A percentile compares a stretch with the other conserved stretches of the same genome.
phyloP scores from a whole-genome alignment of 2,329 filamentous ascomycete species.

The Aspergillus pseudoviridinutans region DNA sequence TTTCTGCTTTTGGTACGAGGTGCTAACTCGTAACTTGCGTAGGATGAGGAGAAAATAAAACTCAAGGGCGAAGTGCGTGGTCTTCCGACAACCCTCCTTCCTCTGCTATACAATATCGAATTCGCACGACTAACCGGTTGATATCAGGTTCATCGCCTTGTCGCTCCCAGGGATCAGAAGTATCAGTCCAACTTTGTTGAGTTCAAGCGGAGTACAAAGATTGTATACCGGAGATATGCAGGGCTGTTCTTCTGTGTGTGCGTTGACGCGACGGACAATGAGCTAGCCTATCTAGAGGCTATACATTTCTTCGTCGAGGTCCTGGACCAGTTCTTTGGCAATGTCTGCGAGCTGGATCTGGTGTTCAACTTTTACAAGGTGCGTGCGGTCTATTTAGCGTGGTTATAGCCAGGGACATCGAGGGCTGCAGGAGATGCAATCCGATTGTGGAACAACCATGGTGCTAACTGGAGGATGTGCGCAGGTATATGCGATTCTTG shows the following conservation, averaged over 20 bases:
- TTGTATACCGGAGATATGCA: constrained; percentile 95
- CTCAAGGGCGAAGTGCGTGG: constrained; percentile 83
- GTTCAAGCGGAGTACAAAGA: constrained; percentile 67
- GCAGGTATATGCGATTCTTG: constrained; percentile 92
- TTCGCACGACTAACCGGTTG: constrained; percentile 6
- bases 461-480: constrained; percentile 10
- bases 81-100: not conserved
- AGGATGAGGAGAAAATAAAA: constrained; percentile 98
- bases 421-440: not conserved
- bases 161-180: constrained; percentile 96
- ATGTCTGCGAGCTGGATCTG: constrained; percentile 96
- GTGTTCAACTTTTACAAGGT: constrained; percentile 70
- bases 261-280: constrained; percentile 98
- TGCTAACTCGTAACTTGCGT: constrained; percentile 1
- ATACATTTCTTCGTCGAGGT: constrained; percentile 99
- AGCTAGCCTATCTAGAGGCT: constrained; percentile 91
- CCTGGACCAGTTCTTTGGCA: constrained; percentile 96
- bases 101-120: not conserved
- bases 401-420: not conserved
- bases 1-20: not conserved
- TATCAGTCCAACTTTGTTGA: constrained; percentile 99
- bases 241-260: constrained; percentile 99
- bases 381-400: constrained; percentile 16
- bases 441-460: not conserved
- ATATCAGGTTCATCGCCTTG: constrained; percentile 82